phyloP scores from a whole-genome alignment of 225 moss, liverwort and hornwort species.

The Anthoceros angustus region DNA sequence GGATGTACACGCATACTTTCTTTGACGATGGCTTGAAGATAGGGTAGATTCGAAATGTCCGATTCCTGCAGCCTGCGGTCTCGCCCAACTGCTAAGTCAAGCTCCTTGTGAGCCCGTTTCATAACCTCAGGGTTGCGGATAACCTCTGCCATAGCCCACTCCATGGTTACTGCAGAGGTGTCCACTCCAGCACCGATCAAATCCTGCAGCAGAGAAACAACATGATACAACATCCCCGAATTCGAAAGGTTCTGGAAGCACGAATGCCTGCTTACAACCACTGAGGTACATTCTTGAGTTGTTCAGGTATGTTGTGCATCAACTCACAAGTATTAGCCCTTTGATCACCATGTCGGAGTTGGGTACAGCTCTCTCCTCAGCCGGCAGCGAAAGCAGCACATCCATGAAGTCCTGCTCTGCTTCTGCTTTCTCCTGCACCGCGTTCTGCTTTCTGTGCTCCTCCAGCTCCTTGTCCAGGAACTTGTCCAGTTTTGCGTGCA shows the following conservation, averaged over 20 bases:
- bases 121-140: not conserved
- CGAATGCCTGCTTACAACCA: too few species aligned
- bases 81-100: not conserved
- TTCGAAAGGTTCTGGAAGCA: too few species aligned
- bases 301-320: too few species aligned
- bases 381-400: conserved; percentile 6
- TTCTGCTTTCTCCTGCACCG: not conserved
- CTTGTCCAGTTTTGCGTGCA: not conserved
- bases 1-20: not conserved
- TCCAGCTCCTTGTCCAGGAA: not conserved
- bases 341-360: conserved; percentile 9
- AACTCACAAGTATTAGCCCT: conserved; percentile 9
- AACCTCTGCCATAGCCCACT: not conserved
- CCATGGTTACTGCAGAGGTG: not conserved
- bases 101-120: not conserved
- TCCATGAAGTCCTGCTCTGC: conserved; percentile 9
- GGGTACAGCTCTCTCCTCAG: conserved; percentile 3
- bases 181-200: not conserved
- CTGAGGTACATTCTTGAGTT: too few species aligned
- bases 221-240: too few species aligned
- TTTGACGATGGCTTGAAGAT: not conserved
- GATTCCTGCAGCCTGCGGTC: not conserved
- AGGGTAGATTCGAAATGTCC: not conserved
- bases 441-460: not conserved
- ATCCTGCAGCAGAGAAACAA: not conserved